Percentiles rank a stretch among this genome's conserved stretches.
Conservation (phyloP, 2,329 filamentous ascomycete species). For the Verticillium zaregamsianum region DNA sequence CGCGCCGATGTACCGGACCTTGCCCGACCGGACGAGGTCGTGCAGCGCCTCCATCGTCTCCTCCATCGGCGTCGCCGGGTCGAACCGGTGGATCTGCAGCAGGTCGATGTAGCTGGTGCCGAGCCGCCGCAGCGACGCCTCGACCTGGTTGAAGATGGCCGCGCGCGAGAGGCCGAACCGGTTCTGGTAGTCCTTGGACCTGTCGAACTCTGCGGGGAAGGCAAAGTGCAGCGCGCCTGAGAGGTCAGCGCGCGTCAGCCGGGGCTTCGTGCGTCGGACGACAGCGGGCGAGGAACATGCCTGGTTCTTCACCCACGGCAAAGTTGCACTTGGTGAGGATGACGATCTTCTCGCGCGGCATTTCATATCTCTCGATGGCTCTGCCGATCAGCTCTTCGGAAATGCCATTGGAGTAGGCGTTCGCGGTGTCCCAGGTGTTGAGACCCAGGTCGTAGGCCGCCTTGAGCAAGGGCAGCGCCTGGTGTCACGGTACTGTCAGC, state of each 20-base stretch:
- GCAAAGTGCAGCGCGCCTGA: slow-evolving; percentile 16
- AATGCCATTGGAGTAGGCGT: slow-evolving; percentile 52
- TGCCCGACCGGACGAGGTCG: slow-evolving; percentile 53
- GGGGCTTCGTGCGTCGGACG: too few relatives aligned
- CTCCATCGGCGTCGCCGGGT: slow-evolving; percentile 43
- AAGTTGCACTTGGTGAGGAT: slow-evolving; percentile 54
- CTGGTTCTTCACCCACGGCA: slow-evolving; percentile 42
- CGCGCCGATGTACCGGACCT: slow-evolving; percentile 54
- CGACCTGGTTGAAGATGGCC: slow-evolving; percentile 63
- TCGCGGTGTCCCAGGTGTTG: slow-evolving; percentile 55
- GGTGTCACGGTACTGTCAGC: too few relatives aligned
- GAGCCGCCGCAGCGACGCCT: slow-evolving; percentile 51
- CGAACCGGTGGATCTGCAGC: slow-evolving; percentile 57
- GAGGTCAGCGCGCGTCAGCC: not conserved
- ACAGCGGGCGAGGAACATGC: slow-evolving; percentile 15
- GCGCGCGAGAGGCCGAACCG: slow-evolving; percentile 52
- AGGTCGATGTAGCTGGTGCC: slow-evolving; percentile 55
- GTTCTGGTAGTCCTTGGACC: slow-evolving; percentile 22
- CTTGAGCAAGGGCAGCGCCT: slow-evolving; percentile 55
- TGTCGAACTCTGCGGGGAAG: slow-evolving; percentile 13
- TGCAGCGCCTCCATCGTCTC: slow-evolving; percentile 63
- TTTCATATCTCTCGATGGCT: slow-evolving; percentile 54
- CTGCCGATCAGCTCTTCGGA: slow-evolving; percentile 52
- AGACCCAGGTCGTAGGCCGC: slow-evolving; percentile 59
- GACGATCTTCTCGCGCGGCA: slow-evolving; percentile 52